Conservation (phyloP, 345 rosid species). For the Lepidium sativum region DNA sequence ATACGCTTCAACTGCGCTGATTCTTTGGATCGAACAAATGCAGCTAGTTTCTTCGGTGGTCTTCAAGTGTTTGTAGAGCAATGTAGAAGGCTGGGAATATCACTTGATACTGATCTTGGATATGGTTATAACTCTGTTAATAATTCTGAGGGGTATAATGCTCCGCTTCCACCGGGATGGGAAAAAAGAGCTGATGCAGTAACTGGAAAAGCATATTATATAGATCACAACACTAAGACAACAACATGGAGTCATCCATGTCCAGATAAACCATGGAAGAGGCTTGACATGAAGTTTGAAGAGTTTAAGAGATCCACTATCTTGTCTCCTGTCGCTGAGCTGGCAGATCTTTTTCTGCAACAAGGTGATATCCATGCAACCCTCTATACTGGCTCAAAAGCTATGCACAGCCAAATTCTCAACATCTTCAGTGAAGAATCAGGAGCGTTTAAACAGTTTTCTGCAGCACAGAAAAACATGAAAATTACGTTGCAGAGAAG, state of each 20-base stretch:
- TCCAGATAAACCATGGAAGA: conserved; percentile 98
- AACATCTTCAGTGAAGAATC: conserved; percentile 91
- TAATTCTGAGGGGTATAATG: conserved; percentile 54
- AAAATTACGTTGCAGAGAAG: conserved; percentile 89
- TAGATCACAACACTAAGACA: conserved; percentile 90
- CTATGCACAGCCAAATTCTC: conserved; percentile 98
- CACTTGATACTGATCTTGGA: conserved; percentile 76
- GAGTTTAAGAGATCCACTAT: conserved; percentile 84
- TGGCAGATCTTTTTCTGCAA: conserved; percentile 90
- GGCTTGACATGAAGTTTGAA: conserved; percentile 88
- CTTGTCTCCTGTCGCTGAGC: conserved; percentile 75
- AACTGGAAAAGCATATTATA: conserved; percentile 79
- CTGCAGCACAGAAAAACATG: conserved; percentile 82
- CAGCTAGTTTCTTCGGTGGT: conserved; percentile 92
- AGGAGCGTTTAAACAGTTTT: conserved; percentile 78
- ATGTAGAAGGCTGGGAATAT: conserved; percentile 74
- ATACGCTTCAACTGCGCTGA: conserved; percentile 96
- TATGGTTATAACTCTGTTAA: conserved; percentile 53
- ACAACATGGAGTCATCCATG: conserved; percentile 98
- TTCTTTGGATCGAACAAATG: conserved; percentile 96
- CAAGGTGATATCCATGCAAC: conserved; percentile 98
- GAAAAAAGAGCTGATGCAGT: conserved; percentile 88
- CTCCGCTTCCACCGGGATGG: conserved; percentile 98
- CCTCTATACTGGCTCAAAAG: conserved; percentile 98
- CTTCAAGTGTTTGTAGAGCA: conserved; percentile 96